These are phyloP conservation scores for Friedmanniomyces simplex DNA, from an alignment of 495 filamentous ascomycete genomes.

Conservation along the genomic window DNA sequence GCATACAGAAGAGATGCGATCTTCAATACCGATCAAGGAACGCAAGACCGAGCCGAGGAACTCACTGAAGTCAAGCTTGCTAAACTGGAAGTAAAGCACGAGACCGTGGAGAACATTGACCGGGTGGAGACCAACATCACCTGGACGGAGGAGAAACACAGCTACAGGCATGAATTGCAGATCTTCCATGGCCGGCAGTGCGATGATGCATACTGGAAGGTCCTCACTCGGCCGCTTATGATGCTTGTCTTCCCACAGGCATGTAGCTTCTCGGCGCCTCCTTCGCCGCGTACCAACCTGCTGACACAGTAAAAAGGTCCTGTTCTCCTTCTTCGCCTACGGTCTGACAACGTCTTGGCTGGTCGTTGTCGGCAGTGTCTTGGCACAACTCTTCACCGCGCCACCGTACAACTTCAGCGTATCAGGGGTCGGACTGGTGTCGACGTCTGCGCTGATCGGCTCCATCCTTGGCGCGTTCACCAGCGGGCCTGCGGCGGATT, in stretches of 20 bases:
- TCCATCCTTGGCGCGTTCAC: slow-evolving; percentile 40
- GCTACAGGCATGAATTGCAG: slow-evolving; percentile 25
- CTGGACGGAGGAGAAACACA: slow-evolving; percentile 20
- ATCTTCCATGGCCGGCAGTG: slow-evolving; percentile 35
- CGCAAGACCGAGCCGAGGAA: slow-evolving; percentile 7
- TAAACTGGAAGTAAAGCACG: not conserved
- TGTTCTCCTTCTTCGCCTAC: slow-evolving; percentile 44
- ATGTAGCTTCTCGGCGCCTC: too few species aligned
- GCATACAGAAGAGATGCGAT: slow-evolving; percentile 34
- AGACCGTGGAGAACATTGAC: not conserved
- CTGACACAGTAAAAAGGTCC: too few species aligned
- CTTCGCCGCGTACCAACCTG: too few species aligned
- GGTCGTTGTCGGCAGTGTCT: slow-evolving; percentile 42
- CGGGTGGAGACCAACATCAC: slow-evolving; percentile 2
- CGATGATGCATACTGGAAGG: slow-evolving; percentile 39
- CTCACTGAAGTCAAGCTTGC: slow-evolving; percentile 4
- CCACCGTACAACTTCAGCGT: slow-evolving; percentile 45
- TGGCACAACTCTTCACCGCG: slow-evolving; percentile 38
- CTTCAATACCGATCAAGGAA: slow-evolving; percentile 15
- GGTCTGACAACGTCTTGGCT: slow-evolving; percentile 43
- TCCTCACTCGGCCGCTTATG: slow-evolving; percentile 39
- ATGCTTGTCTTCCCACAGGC: slow-evolving; percentile 45
- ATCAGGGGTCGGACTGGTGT: slow-evolving; percentile 40
- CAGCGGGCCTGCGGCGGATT: slow-evolving; percentile 43
- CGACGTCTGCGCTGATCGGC: slow-evolving; percentile 39